phyloP scores from a whole-genome alignment of 2,329 filamentous ascomycete species.

The Pleoardoris graminearum region DNA sequence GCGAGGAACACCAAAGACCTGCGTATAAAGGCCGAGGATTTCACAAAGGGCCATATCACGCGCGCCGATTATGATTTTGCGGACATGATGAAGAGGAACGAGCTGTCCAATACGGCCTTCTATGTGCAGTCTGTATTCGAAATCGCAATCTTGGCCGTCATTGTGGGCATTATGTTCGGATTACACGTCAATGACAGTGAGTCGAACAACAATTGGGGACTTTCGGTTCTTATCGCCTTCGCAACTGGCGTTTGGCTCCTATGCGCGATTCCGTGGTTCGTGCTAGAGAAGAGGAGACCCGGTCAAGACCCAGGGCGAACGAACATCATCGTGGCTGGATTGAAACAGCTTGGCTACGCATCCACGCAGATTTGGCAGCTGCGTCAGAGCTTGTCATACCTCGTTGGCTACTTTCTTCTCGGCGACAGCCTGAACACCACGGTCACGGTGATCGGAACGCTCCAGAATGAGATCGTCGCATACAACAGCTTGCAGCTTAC shows the following conservation, averaged over 20 bases:
- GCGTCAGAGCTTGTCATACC: conserved; percentile 67
- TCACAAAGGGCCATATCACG: conserved; percentile 55
- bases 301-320: conserved; percentile 58
- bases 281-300: conserved; percentile 65
- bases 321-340: conserved; percentile 61
- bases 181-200: conserved; percentile 62
- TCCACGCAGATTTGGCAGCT: conserved; percentile 64
- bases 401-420: conserved; percentile 66
- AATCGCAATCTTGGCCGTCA: conserved; percentile 59
- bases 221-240: conserved; percentile 68
- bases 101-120: conserved; percentile 28
- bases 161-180: conserved; percentile 43
- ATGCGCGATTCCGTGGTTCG: conserved; percentile 68
- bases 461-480: conserved; percentile 66
- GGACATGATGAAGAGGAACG: conserved; percentile 11
- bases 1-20: conserved; percentile 59
- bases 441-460: conserved; percentile 66
- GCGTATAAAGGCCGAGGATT: conserved; percentile 55
- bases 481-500: conserved; percentile 68
- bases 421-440: conserved; percentile 73
- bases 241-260: conserved; percentile 66
- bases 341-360: conserved; percentile 63
- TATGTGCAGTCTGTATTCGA: conserved; percentile 11
- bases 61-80: conserved; percentile 60
- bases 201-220: conserved; percentile 67